phyloP scores from a whole-genome alignment of 352 stramenopile genomes.

The Lagenidium giganteum region DNA sequence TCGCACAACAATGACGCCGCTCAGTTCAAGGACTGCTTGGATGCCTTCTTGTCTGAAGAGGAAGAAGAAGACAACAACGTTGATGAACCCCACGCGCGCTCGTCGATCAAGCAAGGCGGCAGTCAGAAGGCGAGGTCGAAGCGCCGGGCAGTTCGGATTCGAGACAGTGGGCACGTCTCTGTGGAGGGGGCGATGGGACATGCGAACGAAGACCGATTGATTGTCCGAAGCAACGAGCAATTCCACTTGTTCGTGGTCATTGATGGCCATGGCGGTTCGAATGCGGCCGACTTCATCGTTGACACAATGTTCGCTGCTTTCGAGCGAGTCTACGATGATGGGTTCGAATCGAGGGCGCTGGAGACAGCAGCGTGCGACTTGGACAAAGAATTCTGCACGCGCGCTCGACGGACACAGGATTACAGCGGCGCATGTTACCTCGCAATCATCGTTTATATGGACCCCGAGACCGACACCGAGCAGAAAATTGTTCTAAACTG shows the following conservation, averaged over 20 bases:
- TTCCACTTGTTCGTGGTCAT: conserved; percentile 73
- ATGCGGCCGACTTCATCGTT: conserved; percentile 54
- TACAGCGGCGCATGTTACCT: conserved; percentile 65
- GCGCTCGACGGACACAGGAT: conserved; percentile 33
- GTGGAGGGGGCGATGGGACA: conserved; percentile 50
- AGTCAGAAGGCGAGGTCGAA: no score
- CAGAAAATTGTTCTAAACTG: conserved; percentile 64
- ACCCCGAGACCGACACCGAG: conserved; percentile 24
- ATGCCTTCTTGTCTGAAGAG: no score
- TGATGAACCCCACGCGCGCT: no score
- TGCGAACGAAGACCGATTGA: conserved; percentile 57
- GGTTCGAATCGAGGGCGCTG: conserved; percentile 28
- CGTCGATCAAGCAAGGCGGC: no score
- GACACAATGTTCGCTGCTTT: conserved; percentile 38
- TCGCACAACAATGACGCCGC: no score
- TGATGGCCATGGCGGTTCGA: conserved; percentile 63
- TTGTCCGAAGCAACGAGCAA: conserved; percentile 39
- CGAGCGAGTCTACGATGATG: conserved; percentile 29
- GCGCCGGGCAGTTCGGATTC: no score
- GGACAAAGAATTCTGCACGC: conserved; percentile 33
- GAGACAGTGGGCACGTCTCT: conserved; percentile 32
- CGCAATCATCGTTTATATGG: conserved; percentile 42
- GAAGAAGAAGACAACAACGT: no score
- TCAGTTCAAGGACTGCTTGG: no score
- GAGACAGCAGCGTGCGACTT: no score